Evolutionary conservation across 2,329 filamentous ascomycete genomes (phyloP).

Genomic region (Fusarium piperis): DNA sequence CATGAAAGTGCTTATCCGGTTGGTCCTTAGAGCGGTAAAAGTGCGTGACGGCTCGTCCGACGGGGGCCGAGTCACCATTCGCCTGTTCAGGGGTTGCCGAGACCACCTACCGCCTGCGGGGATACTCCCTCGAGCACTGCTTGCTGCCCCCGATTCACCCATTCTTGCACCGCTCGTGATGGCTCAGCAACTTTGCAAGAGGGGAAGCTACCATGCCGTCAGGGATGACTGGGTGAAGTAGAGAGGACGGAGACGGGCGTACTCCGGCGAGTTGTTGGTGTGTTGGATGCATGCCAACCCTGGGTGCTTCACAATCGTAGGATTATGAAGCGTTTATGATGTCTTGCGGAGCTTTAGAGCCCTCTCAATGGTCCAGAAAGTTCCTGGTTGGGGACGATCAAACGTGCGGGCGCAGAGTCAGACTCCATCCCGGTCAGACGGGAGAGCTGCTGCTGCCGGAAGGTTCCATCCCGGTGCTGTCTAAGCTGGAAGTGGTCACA

Average conservation of each 20-base stretch:
- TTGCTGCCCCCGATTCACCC: background rate
- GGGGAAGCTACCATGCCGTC: background rate
- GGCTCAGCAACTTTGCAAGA: background rate
- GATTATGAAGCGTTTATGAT: slow-evolving; percentile 1
- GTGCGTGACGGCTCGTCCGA: background rate
- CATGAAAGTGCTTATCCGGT: background rate
- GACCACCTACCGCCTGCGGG: background rate
- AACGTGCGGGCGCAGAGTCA: background rate
- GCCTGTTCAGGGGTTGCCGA: slow-evolving; percentile 4
- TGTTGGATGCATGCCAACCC: background rate
- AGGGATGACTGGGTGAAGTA: background rate
- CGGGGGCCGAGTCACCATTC: background rate
- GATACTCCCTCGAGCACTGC: background rate
- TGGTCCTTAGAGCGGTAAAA: background rate
- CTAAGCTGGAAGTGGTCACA: background rate
- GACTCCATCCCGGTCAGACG: slow-evolving; percentile 1
- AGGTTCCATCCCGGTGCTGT: background rate
- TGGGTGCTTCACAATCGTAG: background rate
- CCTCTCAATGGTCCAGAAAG: background rate
- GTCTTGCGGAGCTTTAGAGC: background rate
- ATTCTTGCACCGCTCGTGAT: background rate
- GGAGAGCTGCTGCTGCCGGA: slow-evolving; percentile 3
- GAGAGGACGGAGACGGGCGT: background rate
- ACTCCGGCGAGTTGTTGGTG: background rate
- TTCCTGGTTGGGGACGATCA: background rate